Conservation (phyloP, 768 basidiomycete genomes). For the Lentinus brumalis region DNA sequence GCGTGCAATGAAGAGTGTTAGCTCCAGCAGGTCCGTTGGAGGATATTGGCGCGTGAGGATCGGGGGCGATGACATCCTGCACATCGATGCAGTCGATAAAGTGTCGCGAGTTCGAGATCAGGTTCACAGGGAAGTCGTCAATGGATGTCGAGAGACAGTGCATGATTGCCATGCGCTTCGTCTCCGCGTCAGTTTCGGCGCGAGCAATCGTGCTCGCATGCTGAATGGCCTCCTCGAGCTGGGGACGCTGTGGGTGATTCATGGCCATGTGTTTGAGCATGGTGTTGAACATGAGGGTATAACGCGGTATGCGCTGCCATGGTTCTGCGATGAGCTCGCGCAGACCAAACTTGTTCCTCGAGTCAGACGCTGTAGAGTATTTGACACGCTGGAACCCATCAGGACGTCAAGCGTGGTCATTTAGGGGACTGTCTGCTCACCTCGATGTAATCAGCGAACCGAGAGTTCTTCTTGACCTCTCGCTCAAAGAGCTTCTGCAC, state of each 20-base stretch:
- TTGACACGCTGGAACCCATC: slow-evolving; percentile 67
- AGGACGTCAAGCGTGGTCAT: background rate
- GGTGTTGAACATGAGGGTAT: slow-evolving; percentile 87
- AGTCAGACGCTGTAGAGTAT: slow-evolving; percentile 69
- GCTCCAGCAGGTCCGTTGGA: slow-evolving; percentile 44
- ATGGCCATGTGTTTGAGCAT: slow-evolving; percentile 91
- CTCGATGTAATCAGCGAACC: slow-evolving; percentile 86
- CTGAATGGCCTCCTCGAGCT: slow-evolving; percentile 81
- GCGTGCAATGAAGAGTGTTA: slow-evolving; percentile 67
- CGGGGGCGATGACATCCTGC: slow-evolving; percentile 70
- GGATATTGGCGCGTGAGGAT: slow-evolving; percentile 36
- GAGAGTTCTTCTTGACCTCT: slow-evolving; percentile 76
- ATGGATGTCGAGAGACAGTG: slow-evolving; percentile 83
- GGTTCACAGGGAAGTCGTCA: slow-evolving; percentile 85
- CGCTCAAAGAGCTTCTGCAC: slow-evolving; percentile 86
- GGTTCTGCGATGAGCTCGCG: slow-evolving; percentile 95
- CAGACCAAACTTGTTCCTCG: slow-evolving; percentile 80
- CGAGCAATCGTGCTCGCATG: slow-evolving; percentile 88
- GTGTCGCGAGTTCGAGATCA: slow-evolving; percentile 87
- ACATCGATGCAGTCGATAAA: slow-evolving; percentile 94
- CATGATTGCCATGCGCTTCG: slow-evolving; percentile 85
- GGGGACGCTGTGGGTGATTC: slow-evolving; percentile 74
- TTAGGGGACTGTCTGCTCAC: slow-evolving; percentile 45
- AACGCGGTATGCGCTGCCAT: slow-evolving; percentile 93
- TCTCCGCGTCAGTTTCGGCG: slow-evolving; percentile 91